Percentiles rank a stretch among this genome's conserved stretches.
phyloP scores from a whole-genome alignment of 108 stramenopile species.

The Cyclotella kingstonii region DNA sequence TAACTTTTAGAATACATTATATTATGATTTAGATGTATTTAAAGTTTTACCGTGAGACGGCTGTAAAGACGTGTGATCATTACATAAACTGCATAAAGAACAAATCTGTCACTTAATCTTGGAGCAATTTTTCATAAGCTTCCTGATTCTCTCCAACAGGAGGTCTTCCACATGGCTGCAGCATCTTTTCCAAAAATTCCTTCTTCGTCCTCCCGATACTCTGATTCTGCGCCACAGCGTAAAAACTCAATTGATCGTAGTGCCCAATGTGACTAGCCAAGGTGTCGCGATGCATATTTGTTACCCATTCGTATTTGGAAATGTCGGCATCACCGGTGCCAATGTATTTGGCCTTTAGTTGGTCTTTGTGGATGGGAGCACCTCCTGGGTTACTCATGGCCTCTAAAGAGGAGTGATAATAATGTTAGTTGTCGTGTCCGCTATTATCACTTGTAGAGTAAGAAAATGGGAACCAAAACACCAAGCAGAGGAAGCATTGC shows the following conservation, averaged over 20 bases:
- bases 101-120: slow-evolving; percentile 8
- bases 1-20: too few relatives aligned
- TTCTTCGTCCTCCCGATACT: slow-evolving; percentile 85
- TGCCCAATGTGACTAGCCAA: slow-evolving; percentile 93
- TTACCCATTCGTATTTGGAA: slow-evolving; percentile 92
- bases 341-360: slow-evolving; percentile 86
- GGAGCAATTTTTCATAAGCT: slow-evolving; percentile 31
- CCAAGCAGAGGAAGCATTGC: too few relatives aligned
- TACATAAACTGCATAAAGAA: too few relatives aligned
- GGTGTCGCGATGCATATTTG: slow-evolving; percentile 98
- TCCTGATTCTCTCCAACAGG: slow-evolving; percentile 41
- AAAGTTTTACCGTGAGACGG: too few relatives aligned
- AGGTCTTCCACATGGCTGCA: slow-evolving; percentile 72
- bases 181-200: slow-evolving; percentile 89
- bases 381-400: slow-evolving; percentile 86
- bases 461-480: too few relatives aligned
- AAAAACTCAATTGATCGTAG: slow-evolving; percentile 92
- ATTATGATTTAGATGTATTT: too few relatives aligned
- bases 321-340: slow-evolving; percentile 89
- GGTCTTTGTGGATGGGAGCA: slow-evolving; percentile 80
- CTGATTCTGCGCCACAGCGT: slow-evolving; percentile 97
- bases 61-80: too few relatives aligned
- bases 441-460: too few relatives aligned
- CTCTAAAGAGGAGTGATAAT: too few relatives aligned
- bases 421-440: too few relatives aligned